Evolutionary conservation across 1,284 basidiomycete species (phyloP), one percentile per base, ranked within the genome.

Genomic region (Pholiota adiposa): DNA sequence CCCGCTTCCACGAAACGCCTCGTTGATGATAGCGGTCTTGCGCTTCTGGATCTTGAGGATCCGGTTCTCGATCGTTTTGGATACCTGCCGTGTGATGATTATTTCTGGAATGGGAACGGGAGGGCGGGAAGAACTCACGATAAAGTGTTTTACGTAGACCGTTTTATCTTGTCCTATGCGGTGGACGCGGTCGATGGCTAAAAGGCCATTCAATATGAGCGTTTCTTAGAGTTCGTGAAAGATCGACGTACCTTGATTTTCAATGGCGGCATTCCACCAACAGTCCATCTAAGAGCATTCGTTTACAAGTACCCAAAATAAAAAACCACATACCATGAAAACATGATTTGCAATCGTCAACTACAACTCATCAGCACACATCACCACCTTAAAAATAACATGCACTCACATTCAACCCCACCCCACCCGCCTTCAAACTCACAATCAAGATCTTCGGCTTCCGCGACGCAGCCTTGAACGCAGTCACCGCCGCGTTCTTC

Each of bases 371-470:
- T 31, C 29, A 31, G 29, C 11, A 31, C 29, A 31, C 11, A 31
- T 31, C 5, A 31, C 4, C 4, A 31, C 4, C 4, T 4, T 5
- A 31, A 31, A 31, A 55, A 52, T n/a, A 33, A 44, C 9, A 23
- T 3, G 29, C 8, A 71, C 82, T 64, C 63, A 91, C 90, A 77
- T 96, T 95, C 58, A 95, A 72, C 9, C 96, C 96, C 4, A 98
- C 96, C 11, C 97, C 96, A 19, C 96, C 96, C 0, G 96, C 97
- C 71, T 96, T 95, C 69, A 98, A 77, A 69, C 94, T 96, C 60
- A 98, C 85, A 51, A 98, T 85, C 49, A 98, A 76, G 11, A 99
- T 83, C 67, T 92, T 88, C 0, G 92, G 87, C 63, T 86, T 87
- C 41, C 83, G 77, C 1, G 85, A 87, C 2, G 83, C 75, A 31